Evolutionary conservation across 2,329 filamentous ascomycete genomes (phyloP).

Genomic region (Ophiostoma himal-ulmi): DNA sequence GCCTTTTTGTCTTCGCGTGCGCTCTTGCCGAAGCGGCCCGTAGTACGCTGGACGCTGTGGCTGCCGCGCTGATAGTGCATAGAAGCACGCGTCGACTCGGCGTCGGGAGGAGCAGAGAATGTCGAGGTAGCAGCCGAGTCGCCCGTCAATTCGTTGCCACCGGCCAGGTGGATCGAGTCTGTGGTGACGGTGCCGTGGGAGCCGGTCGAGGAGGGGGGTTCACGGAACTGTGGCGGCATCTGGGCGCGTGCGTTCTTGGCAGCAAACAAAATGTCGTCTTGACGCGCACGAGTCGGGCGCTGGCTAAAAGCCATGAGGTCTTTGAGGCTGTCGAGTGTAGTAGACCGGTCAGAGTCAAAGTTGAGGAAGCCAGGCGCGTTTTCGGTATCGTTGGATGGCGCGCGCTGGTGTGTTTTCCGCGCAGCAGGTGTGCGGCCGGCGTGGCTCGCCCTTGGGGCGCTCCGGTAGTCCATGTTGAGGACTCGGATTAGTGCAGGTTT

Average conservation of each 20-base stretch:
- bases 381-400: not conserved
- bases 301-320: slow-evolving; percentile 25
- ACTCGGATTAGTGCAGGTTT: not conserved
- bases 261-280: slow-evolving; percentile 34
- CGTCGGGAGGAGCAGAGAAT: slow-evolving; percentile 26
- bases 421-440: slow-evolving; percentile 16
- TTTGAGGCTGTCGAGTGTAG: slow-evolving; percentile 26
- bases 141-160: slow-evolving; percentile 15
- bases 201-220: slow-evolving; percentile 28
- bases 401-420: slow-evolving; percentile 15
- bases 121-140: slow-evolving; percentile 20
- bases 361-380: slow-evolving; percentile 17
- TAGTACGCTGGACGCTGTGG: slow-evolving; percentile 24
- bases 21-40: slow-evolving; percentile 24
- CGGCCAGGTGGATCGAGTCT: slow-evolving; percentile 22
- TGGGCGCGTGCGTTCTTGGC: slow-evolving; percentile 25
- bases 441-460: slow-evolving; percentile 14
- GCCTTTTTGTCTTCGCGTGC: slow-evolving; percentile 16
- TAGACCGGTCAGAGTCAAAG: slow-evolving; percentile 26
- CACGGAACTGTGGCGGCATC: slow-evolving; percentile 25
- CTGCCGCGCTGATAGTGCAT: slow-evolving; percentile 22
- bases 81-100: slow-evolving; percentile 27
- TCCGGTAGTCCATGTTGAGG: slow-evolving; percentile 21
- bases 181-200: slow-evolving; percentile 27
- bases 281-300: slow-evolving; percentile 29